These are phyloP conservation scores for Heliosperma pusillum DNA, from an alignment of 148 eudicot genomes.

Conservation along the genomic window DNA sequence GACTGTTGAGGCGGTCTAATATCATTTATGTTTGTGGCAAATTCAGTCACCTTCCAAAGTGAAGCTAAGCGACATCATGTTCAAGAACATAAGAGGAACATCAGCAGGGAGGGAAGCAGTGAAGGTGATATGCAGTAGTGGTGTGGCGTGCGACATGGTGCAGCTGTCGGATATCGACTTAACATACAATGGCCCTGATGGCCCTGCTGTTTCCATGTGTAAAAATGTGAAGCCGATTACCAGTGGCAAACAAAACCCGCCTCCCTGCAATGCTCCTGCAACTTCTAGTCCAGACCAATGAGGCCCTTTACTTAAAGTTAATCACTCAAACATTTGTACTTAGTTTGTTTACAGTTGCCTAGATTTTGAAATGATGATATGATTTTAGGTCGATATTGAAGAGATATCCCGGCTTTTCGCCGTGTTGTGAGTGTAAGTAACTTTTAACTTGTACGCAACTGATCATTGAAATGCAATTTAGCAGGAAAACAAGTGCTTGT, in stretches of 20 bases:
- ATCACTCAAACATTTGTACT: neutral
- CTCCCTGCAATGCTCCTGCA: constrained; percentile 31
- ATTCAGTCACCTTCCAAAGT: constrained; percentile 45
- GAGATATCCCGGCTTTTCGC: neutral
- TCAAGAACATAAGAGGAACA: constrained; percentile 42
- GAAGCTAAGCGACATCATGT: constrained; percentile 35
- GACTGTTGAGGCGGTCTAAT: neutral
- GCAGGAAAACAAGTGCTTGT: neutral
- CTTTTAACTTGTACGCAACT: neutral
- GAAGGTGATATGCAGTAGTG: constrained; percentile 42
- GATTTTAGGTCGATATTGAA: neutral
- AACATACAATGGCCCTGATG: constrained; percentile 27
- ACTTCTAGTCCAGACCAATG: neutral
- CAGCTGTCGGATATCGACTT: constrained; percentile 41
- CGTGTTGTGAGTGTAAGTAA: neutral
- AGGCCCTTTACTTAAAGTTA: neutral
- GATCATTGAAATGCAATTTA: neutral
- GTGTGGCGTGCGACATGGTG: constrained; percentile 35
- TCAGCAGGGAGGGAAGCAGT: constrained; percentile 30
- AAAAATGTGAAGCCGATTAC: constrained; percentile 33
- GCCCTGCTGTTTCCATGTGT: constrained; percentile 35
- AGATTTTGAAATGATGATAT: too few species aligned
- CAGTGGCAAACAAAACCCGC: constrained; percentile 38
- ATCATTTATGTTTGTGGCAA: too few species aligned
- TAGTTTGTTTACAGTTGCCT: neutral